Percentiles rank a stretch among this genome's conserved stretches.
These are phyloP conservation scores for Coemansia sp. DNA, from an alignment of 192 early-diverging fungal genomes.

Conservation along the genomic window DNA sequence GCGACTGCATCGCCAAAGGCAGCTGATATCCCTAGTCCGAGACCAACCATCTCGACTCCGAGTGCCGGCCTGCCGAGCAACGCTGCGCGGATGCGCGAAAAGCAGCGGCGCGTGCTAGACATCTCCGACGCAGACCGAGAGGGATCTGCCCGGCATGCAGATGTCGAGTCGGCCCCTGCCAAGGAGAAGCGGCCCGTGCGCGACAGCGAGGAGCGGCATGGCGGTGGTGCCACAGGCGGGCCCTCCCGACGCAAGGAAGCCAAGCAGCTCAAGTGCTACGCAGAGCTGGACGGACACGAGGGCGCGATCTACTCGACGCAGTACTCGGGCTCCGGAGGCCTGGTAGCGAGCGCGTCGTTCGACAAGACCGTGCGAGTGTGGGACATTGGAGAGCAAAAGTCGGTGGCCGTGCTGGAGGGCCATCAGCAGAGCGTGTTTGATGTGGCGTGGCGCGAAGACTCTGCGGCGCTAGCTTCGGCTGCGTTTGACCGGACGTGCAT, in stretches of 20 bases:
- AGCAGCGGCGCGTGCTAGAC: conserved; percentile 16
- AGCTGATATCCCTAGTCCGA: background rate
- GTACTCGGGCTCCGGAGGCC: conserved; percentile 82
- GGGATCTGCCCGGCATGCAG: conserved; percentile 16
- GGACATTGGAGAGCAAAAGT: conserved; percentile 66
- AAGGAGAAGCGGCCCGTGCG: conserved; percentile 28
- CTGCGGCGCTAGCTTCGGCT: conserved; percentile 34
- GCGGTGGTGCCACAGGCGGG: conserved; percentile 11
- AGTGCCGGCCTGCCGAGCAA: background rate
- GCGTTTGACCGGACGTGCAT: conserved; percentile 52
- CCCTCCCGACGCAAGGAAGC: conserved; percentile 45
- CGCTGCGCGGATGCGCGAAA: conserved; percentile 6
- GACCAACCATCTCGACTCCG: background rate
- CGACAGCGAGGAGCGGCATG: conserved; percentile 36
- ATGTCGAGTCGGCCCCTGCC: conserved; percentile 20
- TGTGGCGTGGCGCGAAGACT: conserved; percentile 50
- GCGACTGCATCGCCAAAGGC: background rate
- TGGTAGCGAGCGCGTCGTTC: conserved; percentile 91
- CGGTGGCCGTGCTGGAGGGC: conserved; percentile 60
- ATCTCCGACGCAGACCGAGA: conserved; percentile 12
- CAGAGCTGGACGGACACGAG: conserved; percentile 72
- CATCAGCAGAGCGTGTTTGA: conserved; percentile 55
- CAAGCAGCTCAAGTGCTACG: conserved; percentile 51
- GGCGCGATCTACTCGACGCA: conserved; percentile 92
- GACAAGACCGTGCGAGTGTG: conserved; percentile 93